Evolutionary conservation across 2,329 filamentous ascomycete species (phyloP).

Genomic region (Pseudodiploospora longispora): DNA sequence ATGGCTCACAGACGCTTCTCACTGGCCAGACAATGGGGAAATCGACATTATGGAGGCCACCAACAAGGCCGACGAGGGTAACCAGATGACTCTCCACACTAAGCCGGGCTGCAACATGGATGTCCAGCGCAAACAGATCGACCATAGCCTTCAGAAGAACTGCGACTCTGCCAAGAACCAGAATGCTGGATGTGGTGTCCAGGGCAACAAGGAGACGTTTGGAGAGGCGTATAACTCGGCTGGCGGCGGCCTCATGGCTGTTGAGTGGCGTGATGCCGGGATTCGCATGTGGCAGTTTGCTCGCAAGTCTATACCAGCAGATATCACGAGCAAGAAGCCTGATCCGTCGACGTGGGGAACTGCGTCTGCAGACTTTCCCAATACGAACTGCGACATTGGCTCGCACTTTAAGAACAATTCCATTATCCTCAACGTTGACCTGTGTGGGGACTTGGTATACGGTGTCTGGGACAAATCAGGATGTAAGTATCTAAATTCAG

Average conservation of each 20-base stretch:
- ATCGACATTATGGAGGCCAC: constrained; percentile 55
- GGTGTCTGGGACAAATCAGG: constrained; percentile 37
- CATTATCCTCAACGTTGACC: constrained; percentile 58
- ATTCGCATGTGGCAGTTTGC: constrained; percentile 57
- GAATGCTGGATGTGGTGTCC: constrained; percentile 52
- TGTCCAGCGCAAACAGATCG: constrained; percentile 46
- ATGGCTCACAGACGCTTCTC: constrained; percentile 53
- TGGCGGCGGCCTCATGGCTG: constrained; percentile 51
- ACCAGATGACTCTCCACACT: constrained; percentile 54
- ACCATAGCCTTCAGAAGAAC: constrained; percentile 30
- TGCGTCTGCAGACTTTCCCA: constrained; percentile 57
- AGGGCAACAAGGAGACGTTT: constrained; percentile 33
- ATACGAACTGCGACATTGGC: constrained; percentile 50
- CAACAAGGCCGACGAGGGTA: constrained; percentile 46
- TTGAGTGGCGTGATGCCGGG: constrained; percentile 52
- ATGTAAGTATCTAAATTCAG: constrained; percentile 22
- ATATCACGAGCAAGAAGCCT: constrained; percentile 44
- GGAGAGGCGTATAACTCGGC: constrained; percentile 43
- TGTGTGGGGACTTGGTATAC: constrained; percentile 51
- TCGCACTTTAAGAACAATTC: constrained; percentile 57
- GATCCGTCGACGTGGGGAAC: constrained; percentile 55
- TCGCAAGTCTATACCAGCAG: constrained; percentile 37
- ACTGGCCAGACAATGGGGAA: constrained; percentile 58
- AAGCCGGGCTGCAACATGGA: constrained; percentile 42
- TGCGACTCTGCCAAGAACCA: constrained; percentile 43